A percentile compares a stretch with the other conserved stretches of the same genome.
Conservation (phyloP, 257 asterid species). For the Penstemon newberryi region DNA sequence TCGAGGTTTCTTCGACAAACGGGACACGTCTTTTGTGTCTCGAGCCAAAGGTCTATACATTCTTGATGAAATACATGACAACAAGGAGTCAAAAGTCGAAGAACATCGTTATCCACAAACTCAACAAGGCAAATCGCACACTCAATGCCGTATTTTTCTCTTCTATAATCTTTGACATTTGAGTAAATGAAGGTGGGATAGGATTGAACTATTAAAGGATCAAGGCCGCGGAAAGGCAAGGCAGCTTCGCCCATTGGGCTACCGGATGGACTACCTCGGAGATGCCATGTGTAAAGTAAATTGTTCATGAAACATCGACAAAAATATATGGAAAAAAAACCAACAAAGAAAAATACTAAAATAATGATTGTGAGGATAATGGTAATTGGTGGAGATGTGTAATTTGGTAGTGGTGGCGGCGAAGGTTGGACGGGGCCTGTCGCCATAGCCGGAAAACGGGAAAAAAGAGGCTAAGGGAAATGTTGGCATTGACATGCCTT, state of each 20-base stretch:
- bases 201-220: conserved; percentile 52
- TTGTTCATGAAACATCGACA: conserved; percentile 73
- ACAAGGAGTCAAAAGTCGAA: conserved; percentile 69
- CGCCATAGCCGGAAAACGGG: conserved; percentile 46
- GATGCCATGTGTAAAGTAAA: conserved; percentile 55
- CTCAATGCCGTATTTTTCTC: conserved; percentile 71
- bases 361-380: conserved; percentile 59
- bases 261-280: conserved; percentile 36
- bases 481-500: conserved; percentile 34
- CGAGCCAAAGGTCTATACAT: conserved; percentile 92
- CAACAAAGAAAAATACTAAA: conserved; percentile 60
- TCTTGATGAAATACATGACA: conserved; percentile 88
- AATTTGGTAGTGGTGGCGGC: conserved; percentile 24
- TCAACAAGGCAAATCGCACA: conserved; percentile 90
- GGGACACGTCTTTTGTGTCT: conserved; percentile 79
- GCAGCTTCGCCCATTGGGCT: conserved; percentile 36
- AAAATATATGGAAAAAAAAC: conserved; percentile 69
- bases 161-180: conserved; percentile 57
- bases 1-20: conserved; percentile 75
- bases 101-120: conserved; percentile 51
- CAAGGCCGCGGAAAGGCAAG: conserved; percentile 48
- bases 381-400: conserved; percentile 59
- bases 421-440: conserved; percentile 35
- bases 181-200: conserved; percentile 77
- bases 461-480: neutral